Percentiles rank a stretch among this genome's conserved stretches.
phyloP scores from a whole-genome alignment of 768 basidiomycete genomes.

The Xerocomus spinulosus region DNA sequence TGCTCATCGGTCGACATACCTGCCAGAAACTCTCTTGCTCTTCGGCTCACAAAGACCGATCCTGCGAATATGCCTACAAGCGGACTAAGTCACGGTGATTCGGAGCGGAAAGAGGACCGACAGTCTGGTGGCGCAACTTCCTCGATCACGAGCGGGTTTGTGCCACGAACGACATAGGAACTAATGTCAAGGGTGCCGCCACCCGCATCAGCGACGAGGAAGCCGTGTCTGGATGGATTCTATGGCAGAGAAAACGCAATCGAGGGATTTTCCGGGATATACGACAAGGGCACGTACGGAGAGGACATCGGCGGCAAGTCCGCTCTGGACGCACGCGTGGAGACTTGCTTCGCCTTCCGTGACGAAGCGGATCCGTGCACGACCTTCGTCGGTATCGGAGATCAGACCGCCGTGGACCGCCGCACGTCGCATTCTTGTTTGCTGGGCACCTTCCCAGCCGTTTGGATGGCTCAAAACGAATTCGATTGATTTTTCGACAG shows the following conservation, averaged over 20 bases:
- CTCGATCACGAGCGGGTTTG: conserved; percentile 69
- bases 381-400: conserved; percentile 68
- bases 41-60: conserved; percentile 75
- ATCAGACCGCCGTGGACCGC: conserved; percentile 70
- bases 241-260: conserved; percentile 25
- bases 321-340: conserved; percentile 75
- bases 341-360: conserved; percentile 83
- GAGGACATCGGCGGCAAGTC: conserved; percentile 72
- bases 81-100: conserved; percentile 2
- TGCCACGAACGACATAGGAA: conserved; percentile 69
- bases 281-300: conserved; percentile 43
- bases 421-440: conserved; percentile 71
- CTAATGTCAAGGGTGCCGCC: conserved; percentile 81
- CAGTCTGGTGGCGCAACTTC: conserved; percentile 83
- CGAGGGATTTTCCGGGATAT: background rate
- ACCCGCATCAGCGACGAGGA: conserved; percentile 76
- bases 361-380: conserved; percentile 71
- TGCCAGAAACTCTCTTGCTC: conserved; percentile 68
- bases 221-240: conserved; percentile 73
- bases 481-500: conserved; percentile 64
- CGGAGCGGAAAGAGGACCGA: conserved; percentile 29
- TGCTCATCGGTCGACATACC: conserved; percentile 34
- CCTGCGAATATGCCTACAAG: conserved; percentile 71
- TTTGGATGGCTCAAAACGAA: conserved; percentile 78
- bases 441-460: conserved; percentile 75